Evolutionary conservation across 345 rosid genomes (phyloP).

Genomic region (Eucalyptus urophylla): DNA sequence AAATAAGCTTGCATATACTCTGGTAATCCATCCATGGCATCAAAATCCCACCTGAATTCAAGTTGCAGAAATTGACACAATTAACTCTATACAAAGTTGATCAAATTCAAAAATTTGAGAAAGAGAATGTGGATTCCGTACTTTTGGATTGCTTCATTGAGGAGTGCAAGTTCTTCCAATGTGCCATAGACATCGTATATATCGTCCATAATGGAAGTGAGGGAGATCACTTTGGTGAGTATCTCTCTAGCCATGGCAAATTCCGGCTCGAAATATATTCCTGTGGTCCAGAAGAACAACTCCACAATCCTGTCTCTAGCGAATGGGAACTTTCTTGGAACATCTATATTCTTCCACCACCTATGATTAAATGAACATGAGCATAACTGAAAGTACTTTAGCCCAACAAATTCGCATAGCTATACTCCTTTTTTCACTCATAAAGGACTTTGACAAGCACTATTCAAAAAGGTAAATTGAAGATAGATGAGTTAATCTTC

Average conservation of each 20-base stretch:
- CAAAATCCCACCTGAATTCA: background rate
- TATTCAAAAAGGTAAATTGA: background rate
- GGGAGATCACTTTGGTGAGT: background rate
- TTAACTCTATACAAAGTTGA: background rate
- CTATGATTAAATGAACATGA: background rate
- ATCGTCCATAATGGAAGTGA: background rate
- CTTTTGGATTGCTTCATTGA: background rate
- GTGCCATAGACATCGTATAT: background rate
- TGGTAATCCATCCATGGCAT: background rate
- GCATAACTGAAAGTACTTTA: background rate
- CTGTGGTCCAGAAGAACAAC: background rate
- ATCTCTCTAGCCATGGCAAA: background rate
- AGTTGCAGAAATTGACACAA: background rate
- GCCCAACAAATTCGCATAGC: background rate
- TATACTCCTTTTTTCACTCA: background rate
- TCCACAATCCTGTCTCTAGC: conserved; percentile 8
- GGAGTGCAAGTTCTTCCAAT: background rate
- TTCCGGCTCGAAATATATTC: conserved; percentile 1
- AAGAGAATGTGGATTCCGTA: background rate
- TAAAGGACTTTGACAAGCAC: background rate
- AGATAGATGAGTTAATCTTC: background rate
- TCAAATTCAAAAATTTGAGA: background rate
- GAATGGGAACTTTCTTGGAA: background rate
- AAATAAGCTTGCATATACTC: background rate
- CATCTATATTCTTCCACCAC: conserved; percentile 9